These are phyloP conservation scores for Colletotrichum sp. DNA, from an alignment of 2,329 filamentous ascomycete species.

Conservation along the genomic window DNA sequence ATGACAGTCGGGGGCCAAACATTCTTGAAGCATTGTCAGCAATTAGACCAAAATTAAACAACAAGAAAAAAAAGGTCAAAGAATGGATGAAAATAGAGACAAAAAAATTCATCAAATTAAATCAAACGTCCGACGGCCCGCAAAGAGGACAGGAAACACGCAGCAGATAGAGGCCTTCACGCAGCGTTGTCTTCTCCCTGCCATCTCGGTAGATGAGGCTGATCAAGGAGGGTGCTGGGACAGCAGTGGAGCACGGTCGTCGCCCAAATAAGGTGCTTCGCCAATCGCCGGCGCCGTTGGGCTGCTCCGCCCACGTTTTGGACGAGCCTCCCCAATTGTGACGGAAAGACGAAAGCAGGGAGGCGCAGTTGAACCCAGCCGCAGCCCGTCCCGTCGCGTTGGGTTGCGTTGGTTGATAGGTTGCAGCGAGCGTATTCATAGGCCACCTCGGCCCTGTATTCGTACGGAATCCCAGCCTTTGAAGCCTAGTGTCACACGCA, in stretches of 20 bases:
- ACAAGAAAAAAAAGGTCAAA: not conserved
- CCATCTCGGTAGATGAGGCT: conserved; percentile 8
- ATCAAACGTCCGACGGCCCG: not conserved
- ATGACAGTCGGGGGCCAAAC: not conserved
- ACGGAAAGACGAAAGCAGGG: conserved; percentile 13
- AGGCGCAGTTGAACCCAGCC: conserved; percentile 12
- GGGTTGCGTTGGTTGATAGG: not conserved
- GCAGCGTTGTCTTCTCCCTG: not conserved
- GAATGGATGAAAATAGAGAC: not conserved
- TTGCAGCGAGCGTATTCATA: not conserved
- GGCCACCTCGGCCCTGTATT: not conserved
- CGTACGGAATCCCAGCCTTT: not conserved
- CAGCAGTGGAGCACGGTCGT: conserved; percentile 1
- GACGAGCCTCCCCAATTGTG: conserved; percentile 1
- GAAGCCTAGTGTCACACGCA: not conserved
- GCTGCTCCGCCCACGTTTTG: conserved; percentile 11
- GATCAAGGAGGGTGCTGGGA: conserved; percentile 9
- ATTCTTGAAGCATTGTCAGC: not conserved
- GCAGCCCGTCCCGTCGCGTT: not conserved
- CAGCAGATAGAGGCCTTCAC: not conserved
- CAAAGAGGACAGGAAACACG: not conserved
- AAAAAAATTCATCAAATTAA: not conserved
- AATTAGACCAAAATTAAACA: not conserved
- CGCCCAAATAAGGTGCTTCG: not conserved
- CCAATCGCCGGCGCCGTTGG: conserved; percentile 13